Evolutionary conservation across 768 basidiomycete species (phyloP).

Genomic region (Amanita fuliginea): DNA sequence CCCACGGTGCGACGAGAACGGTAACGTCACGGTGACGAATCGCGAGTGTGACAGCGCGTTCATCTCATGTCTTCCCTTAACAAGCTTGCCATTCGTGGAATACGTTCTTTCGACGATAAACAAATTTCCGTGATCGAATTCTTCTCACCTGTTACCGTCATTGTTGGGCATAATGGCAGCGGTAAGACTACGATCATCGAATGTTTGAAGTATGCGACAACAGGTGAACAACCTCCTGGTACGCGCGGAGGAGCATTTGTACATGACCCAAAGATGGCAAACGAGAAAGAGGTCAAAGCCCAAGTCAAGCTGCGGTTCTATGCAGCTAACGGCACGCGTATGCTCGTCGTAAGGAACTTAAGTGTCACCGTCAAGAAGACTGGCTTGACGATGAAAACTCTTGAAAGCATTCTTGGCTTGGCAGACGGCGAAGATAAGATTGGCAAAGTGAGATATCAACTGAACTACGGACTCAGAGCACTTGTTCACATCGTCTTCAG

Average conservation of each 20-base stretch:
- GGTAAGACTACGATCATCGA: slow-evolving; percentile 99
- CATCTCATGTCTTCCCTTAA: slow-evolving; percentile 78
- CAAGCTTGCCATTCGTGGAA: slow-evolving; percentile 90
- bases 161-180: slow-evolving; percentile 96
- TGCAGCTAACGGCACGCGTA: slow-evolving; percentile 80
- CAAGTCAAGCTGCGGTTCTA: slow-evolving; percentile 93
- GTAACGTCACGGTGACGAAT: no score
- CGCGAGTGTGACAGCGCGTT: background rate
- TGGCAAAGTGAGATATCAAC: slow-evolving; percentile 48
- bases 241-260: slow-evolving; percentile 98
- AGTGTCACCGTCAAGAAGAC: slow-evolving; percentile 93
- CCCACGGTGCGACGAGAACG: no score
- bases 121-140: slow-evolving; percentile 90
- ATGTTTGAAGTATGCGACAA: slow-evolving; percentile 98
- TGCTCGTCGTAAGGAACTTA: slow-evolving; percentile 85
- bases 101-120: slow-evolving; percentile 96
- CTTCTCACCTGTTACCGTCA: slow-evolving; percentile 95
- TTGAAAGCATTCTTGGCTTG: slow-evolving; percentile 80
- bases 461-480: background rate
- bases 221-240: slow-evolving; percentile 95
- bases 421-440: slow-evolving; percentile 60
- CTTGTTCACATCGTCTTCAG: slow-evolving; percentile 25
- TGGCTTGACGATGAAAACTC: slow-evolving; percentile 91
- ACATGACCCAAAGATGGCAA: slow-evolving; percentile 99
- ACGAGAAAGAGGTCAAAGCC: slow-evolving; percentile 98